These are phyloP conservation scores for Chytriomyces confervae DNA, from an alignment of 192 early-diverging fungal genomes.

Conservation along the genomic window DNA sequence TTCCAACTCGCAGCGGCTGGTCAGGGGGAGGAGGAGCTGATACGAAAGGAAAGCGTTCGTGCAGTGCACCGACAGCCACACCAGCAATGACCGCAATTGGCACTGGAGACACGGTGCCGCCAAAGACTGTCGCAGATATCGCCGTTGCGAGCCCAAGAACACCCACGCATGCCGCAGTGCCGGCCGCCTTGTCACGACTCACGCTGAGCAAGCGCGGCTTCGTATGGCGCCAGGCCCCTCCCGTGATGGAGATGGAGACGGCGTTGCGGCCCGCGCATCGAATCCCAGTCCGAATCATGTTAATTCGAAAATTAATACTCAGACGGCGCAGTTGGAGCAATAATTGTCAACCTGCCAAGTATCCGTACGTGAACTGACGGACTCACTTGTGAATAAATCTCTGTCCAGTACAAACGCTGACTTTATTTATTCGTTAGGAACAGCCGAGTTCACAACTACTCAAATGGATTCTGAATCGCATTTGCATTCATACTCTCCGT, in stretches of 20 bases:
- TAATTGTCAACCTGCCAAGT: no score
- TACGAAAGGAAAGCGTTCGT: neutral
- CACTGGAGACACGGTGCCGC: neutral
- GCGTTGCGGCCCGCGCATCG: neutral
- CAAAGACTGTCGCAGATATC: neutral
- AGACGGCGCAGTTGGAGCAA: no score
- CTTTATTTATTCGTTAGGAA: no score
- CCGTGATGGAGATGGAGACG: neutral
- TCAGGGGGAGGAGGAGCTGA: neutral
- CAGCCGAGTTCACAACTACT: no score
- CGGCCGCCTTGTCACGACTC: neutral
- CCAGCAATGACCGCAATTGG: neutral
- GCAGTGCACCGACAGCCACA: neutral
- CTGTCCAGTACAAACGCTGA: no score
- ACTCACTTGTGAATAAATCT: no score
- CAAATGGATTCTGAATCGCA: no score
- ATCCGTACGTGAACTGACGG: no score
- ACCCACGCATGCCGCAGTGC: neutral
- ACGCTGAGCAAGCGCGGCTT: neutral
- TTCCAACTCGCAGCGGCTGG: neutral
- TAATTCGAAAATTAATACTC: neutral
- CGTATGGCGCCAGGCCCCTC: neutral
- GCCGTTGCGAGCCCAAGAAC: neutral
- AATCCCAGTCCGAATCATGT: neutral
- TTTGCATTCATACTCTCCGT: neutral